A percentile compares a stretch with the other conserved stretches of the same genome.
phyloP scores from a whole-genome alignment of 139 green algal species.

The Tetraselmis chui region DNA sequence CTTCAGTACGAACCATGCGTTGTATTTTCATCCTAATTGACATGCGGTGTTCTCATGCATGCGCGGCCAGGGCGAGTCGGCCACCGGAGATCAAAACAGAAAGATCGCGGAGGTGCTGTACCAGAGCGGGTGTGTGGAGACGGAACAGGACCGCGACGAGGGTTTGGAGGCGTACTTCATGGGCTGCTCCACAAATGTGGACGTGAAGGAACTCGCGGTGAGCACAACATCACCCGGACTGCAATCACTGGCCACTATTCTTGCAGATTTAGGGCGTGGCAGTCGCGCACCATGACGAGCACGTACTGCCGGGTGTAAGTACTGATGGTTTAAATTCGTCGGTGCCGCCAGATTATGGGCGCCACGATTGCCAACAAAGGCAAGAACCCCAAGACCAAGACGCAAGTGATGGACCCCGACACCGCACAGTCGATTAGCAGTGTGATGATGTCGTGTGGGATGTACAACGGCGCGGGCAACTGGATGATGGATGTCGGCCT shows the following conservation, averaged over 20 bases:
- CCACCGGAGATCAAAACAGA: neutral
- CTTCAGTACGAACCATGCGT: too few species aligned
- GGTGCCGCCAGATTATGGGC: neutral
- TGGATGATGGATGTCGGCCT: neutral
- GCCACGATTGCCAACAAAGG: neutral
- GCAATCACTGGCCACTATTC: too few species aligned
- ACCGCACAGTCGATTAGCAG: neutral
- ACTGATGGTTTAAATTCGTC: too few species aligned
- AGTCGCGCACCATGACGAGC: too few species aligned
- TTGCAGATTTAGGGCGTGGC: too few species aligned
- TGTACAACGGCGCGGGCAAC: neutral
- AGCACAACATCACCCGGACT: too few species aligned
- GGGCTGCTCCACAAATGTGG: neutral
- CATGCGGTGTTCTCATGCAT: too few species aligned
- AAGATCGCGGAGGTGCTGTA: neutral
- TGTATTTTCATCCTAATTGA: too few species aligned
- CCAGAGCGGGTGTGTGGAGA: neutral
- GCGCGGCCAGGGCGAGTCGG: neutral
- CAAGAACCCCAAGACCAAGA: neutral
- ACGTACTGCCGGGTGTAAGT: too few species aligned
- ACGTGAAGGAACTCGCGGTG: neutral
- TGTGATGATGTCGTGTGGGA: neutral
- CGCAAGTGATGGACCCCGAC: neutral
- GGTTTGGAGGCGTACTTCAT: neutral
- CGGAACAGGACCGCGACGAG: neutral